Evolutionary conservation across 75 land plant species (phyloP).

Genomic region (Pinus tabuliformis): DNA sequence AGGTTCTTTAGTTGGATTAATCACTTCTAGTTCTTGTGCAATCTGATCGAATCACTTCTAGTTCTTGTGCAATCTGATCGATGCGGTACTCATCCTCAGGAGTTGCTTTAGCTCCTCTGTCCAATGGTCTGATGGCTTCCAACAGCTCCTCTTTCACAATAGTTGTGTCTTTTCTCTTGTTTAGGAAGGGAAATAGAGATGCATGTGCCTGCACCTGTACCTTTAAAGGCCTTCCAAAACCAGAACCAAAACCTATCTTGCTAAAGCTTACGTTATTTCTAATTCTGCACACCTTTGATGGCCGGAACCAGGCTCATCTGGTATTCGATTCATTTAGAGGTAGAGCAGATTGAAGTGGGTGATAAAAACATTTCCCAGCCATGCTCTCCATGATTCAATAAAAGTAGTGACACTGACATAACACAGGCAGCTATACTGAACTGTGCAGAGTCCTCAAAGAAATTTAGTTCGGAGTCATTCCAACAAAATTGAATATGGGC

Average conservation of each 20-base stretch:
- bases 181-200: constrained; percentile 38
- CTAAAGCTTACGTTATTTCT: neutral
- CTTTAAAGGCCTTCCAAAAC: neutral
- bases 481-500: too few species aligned
- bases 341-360: neutral
- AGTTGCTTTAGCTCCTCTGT: constrained; percentile 85
- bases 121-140: constrained; percentile 72
- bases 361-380: constrained; percentile 2
- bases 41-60: too few species aligned
- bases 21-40: too few species aligned
- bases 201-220: neutral
- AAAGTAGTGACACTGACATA: too few species aligned
- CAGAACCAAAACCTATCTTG: neutral
- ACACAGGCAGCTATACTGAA: too few species aligned
- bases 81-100: constrained; percentile 67
- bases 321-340: neutral
- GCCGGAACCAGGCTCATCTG: neutral
- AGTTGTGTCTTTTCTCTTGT: constrained; percentile 51
- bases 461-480: too few species aligned
- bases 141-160: constrained; percentile 75
- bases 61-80: constrained; percentile 85
- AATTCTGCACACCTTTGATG: neutral
- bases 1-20: too few species aligned
- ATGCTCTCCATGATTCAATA: neutral
- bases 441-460: too few species aligned